Evolutionary conservation across 208 protist genomes (phyloP).

Genomic region (Acanthamoeba healyi): DNA sequence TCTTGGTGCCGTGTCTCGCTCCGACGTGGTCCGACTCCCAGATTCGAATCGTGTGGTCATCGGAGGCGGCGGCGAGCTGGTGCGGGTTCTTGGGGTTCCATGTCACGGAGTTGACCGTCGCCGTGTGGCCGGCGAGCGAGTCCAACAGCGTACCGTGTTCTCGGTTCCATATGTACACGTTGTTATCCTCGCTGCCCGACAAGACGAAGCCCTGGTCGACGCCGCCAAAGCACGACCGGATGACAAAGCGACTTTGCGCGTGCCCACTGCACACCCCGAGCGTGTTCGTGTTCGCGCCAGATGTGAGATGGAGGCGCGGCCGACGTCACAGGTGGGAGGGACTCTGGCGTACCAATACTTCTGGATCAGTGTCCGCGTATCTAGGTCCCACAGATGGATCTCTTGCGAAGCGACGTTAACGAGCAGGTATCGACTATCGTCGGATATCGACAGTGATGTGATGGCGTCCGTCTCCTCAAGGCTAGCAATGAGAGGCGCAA

Average conservation of each 20-base stretch:
- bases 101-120: constrained; percentile 87
- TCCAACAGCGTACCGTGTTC: constrained; percentile 81
- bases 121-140: constrained; percentile 84
- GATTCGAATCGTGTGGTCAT: constrained; percentile 87
- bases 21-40: too few species aligned
- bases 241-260: constrained; percentile 87
- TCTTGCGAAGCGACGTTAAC: constrained; percentile 79
- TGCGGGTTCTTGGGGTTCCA: constrained; percentile 84
- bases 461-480: constrained; percentile 79
- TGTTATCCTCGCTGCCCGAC: constrained; percentile 86
- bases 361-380: constrained; percentile 71
- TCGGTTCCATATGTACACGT: constrained; percentile 90
- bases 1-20: too few species aligned
- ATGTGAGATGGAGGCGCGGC: too few species aligned
- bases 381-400: constrained; percentile 88
- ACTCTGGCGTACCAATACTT: constrained; percentile 86
- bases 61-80: constrained; percentile 87
- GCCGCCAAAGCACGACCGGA: constrained; percentile 89
- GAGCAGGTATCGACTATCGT: constrained; percentile 63
- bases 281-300: too few species aligned
- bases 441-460: constrained; percentile 76
- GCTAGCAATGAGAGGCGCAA: constrained; percentile 7
- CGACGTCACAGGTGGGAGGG: too few species aligned
- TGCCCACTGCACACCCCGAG: constrained; percentile 84
- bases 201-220: constrained; percentile 83